Conservation (phyloP, 257 asterid species). For the Salvia rosmarinus region DNA sequence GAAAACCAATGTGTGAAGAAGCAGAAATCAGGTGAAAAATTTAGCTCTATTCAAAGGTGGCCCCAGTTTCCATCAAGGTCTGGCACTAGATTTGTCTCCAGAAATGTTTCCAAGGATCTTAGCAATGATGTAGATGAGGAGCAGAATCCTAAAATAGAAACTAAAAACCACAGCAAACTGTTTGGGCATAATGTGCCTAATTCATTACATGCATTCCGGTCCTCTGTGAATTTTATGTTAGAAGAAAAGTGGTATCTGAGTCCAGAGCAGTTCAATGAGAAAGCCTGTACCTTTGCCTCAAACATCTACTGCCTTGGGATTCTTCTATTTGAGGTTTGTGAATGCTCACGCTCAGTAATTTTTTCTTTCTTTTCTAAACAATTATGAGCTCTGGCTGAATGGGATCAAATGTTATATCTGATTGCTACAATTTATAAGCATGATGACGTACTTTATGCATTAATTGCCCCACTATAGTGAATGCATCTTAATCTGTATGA, state of each 20-base stretch:
- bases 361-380: slow-evolving; percentile 17
- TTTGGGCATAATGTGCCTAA: slow-evolving; percentile 41
- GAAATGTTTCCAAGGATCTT: slow-evolving; percentile 42
- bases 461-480: neutral
- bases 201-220: slow-evolving; percentile 41
- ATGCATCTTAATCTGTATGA: slow-evolving; percentile 18
- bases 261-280: slow-evolving; percentile 69
- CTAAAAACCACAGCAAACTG: slow-evolving; percentile 37
- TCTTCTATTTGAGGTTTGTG: slow-evolving; percentile 92
- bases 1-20: slow-evolving; percentile 55
- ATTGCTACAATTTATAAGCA: slow-evolving; percentile 19
- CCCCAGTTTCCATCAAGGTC: slow-evolving; percentile 62
- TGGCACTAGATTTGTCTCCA: slow-evolving; percentile 43
- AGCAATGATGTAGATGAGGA: slow-evolving; percentile 38
- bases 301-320: slow-evolving; percentile 86
- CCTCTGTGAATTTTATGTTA: slow-evolving; percentile 42
- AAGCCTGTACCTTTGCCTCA: slow-evolving; percentile 64
- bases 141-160: slow-evolving; percentile 40
- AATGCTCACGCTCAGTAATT: slow-evolving; percentile 31
- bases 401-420: slow-evolving; percentile 21
- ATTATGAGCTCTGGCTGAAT: slow-evolving; percentile 22
- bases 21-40: slow-evolving; percentile 53
- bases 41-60: slow-evolving; percentile 50
- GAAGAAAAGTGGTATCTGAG: slow-evolving; percentile 88
- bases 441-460: slow-evolving; percentile 7